Evolutionary conservation across 257 asterid genomes (phyloP), one percentile per base, ranked within the genome.

Genomic region (Nemophila menziesii): DNA sequence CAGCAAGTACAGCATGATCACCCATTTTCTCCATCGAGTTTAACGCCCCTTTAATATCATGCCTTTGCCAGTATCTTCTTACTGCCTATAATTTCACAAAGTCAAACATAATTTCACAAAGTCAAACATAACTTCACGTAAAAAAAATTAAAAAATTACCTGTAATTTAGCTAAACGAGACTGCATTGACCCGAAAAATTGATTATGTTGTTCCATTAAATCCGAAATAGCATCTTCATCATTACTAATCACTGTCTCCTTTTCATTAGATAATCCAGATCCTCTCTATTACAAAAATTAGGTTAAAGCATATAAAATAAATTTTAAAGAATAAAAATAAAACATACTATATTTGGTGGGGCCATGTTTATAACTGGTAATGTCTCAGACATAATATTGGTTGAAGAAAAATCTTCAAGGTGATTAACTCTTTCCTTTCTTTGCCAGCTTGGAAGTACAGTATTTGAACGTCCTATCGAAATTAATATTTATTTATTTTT

Each of bases 1-100:
- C 99, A 58, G 99, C 90, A 68, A 77, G 78, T 52, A 90, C 99
- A 43, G 79, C 82, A 54, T 70, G 77, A 68, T 90, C 96, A 4
- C 69, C 77, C 93, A 90, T 74, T 76, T 77, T 79, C 77, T 75
- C 69, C 69, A 74, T 63, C 18, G 80, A 71, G 60, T 64, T 56
- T 33, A 90, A 58, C 44, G 92, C 93, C 52, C 94, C 94, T 68
- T 70, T 85, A 51, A 85, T 63, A 75, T 90, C 96, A 64, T 71
- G 82, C 56, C 99, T 71, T 62, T 43, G 86, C 94, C 96, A 90
- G 73, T 64, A 72, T 60, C 46, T 70, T 39, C 63, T 71, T 70
- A 81, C 78, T 50, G 75, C 75, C 99, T 90, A 82, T 71, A 16
- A 51, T 47, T 11, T 36, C 2, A 33, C 27, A 37, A 39, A 45